phyloP scores from a whole-genome alignment of 768 basidiomycete genomes.

The Agrocybe praecox region DNA sequence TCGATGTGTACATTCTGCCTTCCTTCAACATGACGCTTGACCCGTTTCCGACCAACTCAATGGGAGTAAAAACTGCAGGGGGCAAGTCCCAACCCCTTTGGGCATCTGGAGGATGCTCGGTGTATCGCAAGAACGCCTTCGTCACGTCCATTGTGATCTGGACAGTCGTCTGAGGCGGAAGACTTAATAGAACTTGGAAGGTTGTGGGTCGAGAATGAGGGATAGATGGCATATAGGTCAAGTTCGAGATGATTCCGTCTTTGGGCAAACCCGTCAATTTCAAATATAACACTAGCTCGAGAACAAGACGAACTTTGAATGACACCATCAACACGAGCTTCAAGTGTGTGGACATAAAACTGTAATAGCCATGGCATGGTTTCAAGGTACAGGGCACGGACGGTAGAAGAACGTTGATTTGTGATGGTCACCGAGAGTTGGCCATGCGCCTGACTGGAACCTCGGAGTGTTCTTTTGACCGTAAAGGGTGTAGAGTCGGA shows the following conservation, averaged over 20 bases:
- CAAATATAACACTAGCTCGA: slow-evolving; percentile 8
- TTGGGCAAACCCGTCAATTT: slow-evolving; percentile 3
- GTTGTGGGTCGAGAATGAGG: slow-evolving; percentile 78
- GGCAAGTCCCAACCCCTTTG: slow-evolving; percentile 95
- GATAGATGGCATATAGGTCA: slow-evolving; percentile 68
- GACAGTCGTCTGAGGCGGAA: slow-evolving; percentile 72
- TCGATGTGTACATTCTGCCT: slow-evolving; percentile 71
- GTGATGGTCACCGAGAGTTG: slow-evolving; percentile 65
- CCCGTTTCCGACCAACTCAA: slow-evolving; percentile 18
- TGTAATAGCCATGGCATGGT: slow-evolving; percentile 93
- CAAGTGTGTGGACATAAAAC: slow-evolving; percentile 82
- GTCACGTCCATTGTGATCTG: slow-evolving; percentile 72
- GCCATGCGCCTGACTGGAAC: slow-evolving; percentile 77
- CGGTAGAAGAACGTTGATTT: slow-evolving; percentile 52
- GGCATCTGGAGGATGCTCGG: slow-evolving; percentile 95
- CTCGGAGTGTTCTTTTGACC: slow-evolving; percentile 70
- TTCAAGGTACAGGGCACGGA: slow-evolving; percentile 76
- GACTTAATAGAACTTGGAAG: slow-evolving; percentile 65
- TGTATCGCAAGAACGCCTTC: slow-evolving; percentile 89
- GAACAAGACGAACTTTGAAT: slow-evolving; percentile 40
- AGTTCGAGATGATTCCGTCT: slow-evolving; percentile 67
- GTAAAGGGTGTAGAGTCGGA: slow-evolving; percentile 54
- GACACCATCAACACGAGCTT: slow-evolving; percentile 47
- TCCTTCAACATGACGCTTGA: slow-evolving; percentile 13
- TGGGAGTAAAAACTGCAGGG: slow-evolving; percentile 72